Base-by-base conservation (phyloP, 2,329 filamentous ascomycete genomes). In the Aspergillus fructus region DNA sequence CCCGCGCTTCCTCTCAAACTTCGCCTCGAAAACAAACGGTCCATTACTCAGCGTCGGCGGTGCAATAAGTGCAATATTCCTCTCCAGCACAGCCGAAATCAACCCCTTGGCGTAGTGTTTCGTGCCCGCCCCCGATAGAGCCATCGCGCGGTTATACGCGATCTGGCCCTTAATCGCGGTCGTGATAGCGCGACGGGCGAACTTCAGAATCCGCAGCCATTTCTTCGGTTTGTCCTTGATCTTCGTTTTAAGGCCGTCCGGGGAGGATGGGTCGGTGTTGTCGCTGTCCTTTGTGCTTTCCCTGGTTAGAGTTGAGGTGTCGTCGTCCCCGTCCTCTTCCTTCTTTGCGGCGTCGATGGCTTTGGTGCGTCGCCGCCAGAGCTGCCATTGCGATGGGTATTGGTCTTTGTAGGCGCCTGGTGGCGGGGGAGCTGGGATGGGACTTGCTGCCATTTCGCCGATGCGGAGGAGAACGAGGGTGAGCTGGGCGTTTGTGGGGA, bases 401-500 rank as follows among this genome's bases (percentile, higher is more conserved):
- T 45, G 33, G 9, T 27, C 43, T 2, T 45, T 33, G 33, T 27
- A 33, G 5, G 34, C n/a, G 24, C 27, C 40, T 13, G 30, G 15
- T 1, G 21, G 51, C 1, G 83, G 83, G 21, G 83, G 83, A 11
- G 83, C 86, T 0, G 90, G 90, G 96, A 74, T 0, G 91, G 91
- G 89, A 89, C 74, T 93, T 93, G 11, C 27, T 2, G 27, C 27
- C 27, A 84, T 85, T 74, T 96, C 91, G 41, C 90, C 91, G 30
- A 93, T 86, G 5, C 91, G 88, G 11, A 96, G 84, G 1, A 96
- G 81, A 0, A 91, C 96, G 27, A 96, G 78, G 0, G 90, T 87
- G 17, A 96, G 83, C 68, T 96, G 91, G 3, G 90, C 90, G 68
- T 96, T 94, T 2, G 91, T 96, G 1, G 91, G 91, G 0, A 94